Conservation (phyloP, 257 asterid species). For the Ilex asprella region DNA sequence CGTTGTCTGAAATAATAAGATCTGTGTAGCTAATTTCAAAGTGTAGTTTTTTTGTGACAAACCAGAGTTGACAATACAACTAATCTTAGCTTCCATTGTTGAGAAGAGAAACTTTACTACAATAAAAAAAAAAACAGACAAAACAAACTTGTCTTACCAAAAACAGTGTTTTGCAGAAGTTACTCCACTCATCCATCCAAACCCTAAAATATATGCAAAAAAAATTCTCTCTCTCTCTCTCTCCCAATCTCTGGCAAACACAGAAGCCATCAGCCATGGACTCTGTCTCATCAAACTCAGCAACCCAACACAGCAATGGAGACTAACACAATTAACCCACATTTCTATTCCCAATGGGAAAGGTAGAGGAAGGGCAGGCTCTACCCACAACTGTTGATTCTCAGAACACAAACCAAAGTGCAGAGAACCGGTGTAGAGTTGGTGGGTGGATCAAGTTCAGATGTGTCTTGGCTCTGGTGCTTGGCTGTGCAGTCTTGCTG, state of each 20-base stretch:
- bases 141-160: too few species aligned
- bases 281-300: slow-evolving; percentile 35
- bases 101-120: too few species aligned
- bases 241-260: slow-evolving; percentile 12
- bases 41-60: too few species aligned
- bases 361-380: slow-evolving; percentile 46
- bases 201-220: too few species aligned
- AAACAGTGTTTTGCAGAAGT: too few species aligned
- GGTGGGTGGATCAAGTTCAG: slow-evolving; percentile 42
- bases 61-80: too few species aligned
- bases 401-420: slow-evolving; percentile 33
- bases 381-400: slow-evolving; percentile 46
- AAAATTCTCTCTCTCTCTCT: slow-evolving; percentile 8
- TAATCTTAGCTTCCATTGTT: too few species aligned
- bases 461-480: slow-evolving; percentile 54
- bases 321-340: slow-evolving; percentile 37
- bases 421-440: slow-evolving; percentile 33
- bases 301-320: slow-evolving; percentile 39
- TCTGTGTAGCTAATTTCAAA: too few species aligned
- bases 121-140: too few species aligned
- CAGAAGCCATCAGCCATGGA: slow-evolving; percentile 17
- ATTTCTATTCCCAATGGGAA: slow-evolving; percentile 76
- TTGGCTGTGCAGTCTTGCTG: slow-evolving; percentile 59
- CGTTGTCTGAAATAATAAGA: too few species aligned
- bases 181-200: too few species aligned